These are phyloP conservation scores for Rosa multiflora DNA, from an alignment of 306 rosid genomes.

Conservation along the genomic window DNA sequence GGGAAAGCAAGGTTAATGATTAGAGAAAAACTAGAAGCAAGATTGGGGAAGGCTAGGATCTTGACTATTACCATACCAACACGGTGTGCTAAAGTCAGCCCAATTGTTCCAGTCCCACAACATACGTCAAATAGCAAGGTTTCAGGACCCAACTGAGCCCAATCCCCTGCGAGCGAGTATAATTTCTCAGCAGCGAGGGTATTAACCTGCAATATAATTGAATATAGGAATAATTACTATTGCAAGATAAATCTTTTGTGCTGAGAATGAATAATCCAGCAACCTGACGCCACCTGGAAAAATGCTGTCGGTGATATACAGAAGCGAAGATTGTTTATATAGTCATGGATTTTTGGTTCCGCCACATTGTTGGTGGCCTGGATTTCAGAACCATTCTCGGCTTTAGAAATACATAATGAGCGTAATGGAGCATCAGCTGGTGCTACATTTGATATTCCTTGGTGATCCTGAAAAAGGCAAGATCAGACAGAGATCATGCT, in stretches of 20 bases:
- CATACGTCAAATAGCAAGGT: constrained; percentile 91
- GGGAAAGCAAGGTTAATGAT: constrained; percentile 22
- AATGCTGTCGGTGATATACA: constrained; percentile 95
- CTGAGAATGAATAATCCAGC: constrained; percentile 17
- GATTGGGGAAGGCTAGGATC: constrained; percentile 11
- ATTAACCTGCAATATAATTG: constrained; percentile 65
- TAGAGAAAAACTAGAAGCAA: background rate
- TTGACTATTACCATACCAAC: constrained; percentile 94
- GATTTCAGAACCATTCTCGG: constrained; percentile 36
- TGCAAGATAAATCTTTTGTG: constrained; percentile 6
- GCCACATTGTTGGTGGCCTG: constrained; percentile 31
- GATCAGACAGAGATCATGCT: constrained; percentile 9
- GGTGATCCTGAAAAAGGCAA: constrained; percentile 62
- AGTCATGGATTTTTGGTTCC: constrained; percentile 80
- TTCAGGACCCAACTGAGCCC: constrained; percentile 90
- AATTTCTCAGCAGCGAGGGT: constrained; percentile 95
- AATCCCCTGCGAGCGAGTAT: constrained; percentile 94
- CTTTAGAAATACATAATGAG: constrained; percentile 43
- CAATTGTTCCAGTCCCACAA: constrained; percentile 98
- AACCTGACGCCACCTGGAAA: constrained; percentile 63
- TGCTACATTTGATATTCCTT: constrained; percentile 92
- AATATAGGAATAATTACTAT: constrained; percentile 14
- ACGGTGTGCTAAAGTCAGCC: constrained; percentile 91
- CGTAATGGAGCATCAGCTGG: constrained; percentile 77
- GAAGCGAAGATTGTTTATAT: constrained; percentile 70